These are phyloP conservation scores for Gaeumannomyces sp. DNA, from an alignment of 2,329 filamentous ascomycete genomes.

Conservation along the genomic window DNA sequence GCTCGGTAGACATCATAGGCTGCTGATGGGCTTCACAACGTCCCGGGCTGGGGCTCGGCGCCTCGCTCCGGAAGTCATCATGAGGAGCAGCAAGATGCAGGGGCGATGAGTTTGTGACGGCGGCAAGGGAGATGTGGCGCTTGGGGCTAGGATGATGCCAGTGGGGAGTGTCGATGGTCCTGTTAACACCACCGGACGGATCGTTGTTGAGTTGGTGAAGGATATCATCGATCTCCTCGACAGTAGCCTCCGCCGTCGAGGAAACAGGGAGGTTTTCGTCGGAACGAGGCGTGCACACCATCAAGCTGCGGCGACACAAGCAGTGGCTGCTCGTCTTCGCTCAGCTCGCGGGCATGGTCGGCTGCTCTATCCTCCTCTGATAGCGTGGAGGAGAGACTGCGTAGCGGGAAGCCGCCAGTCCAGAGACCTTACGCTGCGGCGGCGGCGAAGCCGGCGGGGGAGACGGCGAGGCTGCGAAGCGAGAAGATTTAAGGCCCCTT, in stretches of 20 bases:
- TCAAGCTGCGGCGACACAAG: conserved; percentile 18
- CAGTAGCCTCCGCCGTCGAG: conserved; percentile 40
- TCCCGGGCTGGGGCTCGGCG: conserved; percentile 65
- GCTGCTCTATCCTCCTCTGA: conserved; percentile 22
- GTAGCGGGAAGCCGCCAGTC: conserved; percentile 38
- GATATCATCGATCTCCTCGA: conserved; percentile 85
- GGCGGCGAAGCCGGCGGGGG: conserved; percentile 23
- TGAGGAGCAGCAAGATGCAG: conserved; percentile 47
- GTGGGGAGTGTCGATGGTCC: conserved; percentile 40
- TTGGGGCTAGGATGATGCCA: conserved; percentile 41
- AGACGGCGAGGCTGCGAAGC: conserved; percentile 32
- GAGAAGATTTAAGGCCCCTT: conserved; percentile 40
- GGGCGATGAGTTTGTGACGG: conserved; percentile 40
- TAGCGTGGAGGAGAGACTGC: conserved; percentile 32
- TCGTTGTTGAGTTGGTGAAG: conserved; percentile 81
- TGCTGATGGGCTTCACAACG: conserved; percentile 41
- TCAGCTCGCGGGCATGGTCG: conserved; percentile 10
- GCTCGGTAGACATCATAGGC: conserved; percentile 44
- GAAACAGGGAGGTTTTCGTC: not conserved
- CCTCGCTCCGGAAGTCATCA: conserved; percentile 52
- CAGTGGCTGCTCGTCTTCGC: conserved; percentile 15
- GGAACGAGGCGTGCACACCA: not conserved
- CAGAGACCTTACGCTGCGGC: conserved; percentile 35
- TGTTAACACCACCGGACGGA: conserved; percentile 69
- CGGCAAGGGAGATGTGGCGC: conserved; percentile 30